phyloP scores from a whole-genome alignment of 2,329 filamentous ascomycete species.

The Exserohilum rostratum region DNA sequence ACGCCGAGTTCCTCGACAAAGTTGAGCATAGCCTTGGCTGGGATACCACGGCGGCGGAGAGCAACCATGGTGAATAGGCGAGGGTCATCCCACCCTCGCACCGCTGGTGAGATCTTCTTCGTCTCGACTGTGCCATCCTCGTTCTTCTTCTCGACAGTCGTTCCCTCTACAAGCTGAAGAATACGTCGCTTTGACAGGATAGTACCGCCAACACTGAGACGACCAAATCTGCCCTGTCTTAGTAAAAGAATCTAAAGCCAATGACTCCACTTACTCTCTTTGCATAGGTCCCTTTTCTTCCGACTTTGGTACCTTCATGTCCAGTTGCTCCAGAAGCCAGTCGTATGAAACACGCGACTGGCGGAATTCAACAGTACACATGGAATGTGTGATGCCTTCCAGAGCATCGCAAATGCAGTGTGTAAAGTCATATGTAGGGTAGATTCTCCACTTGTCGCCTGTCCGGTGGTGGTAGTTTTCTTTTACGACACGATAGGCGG shows the following conservation, averaged over 20 bases:
- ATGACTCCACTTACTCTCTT: slow-evolving; percentile 65
- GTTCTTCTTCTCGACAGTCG: slow-evolving; percentile 52
- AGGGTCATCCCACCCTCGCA: slow-evolving; percentile 90
- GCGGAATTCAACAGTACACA: slow-evolving; percentile 94
- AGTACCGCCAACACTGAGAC: slow-evolving; percentile 80
- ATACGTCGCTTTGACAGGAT: slow-evolving; percentile 88
- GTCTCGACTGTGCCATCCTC: slow-evolving; percentile 50
- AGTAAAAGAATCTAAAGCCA: slow-evolving; percentile 1
- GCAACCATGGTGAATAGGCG: slow-evolving; percentile 86
- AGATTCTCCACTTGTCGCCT: slow-evolving; percentile 85
- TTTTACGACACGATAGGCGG: slow-evolving; percentile 83
- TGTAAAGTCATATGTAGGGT: slow-evolving; percentile 92
- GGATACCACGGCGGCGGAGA: slow-evolving; percentile 81
- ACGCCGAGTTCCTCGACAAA: slow-evolving; percentile 93
- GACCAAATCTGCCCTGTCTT: slow-evolving; percentile 58
- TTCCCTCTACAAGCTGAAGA: slow-evolving; percentile 76
- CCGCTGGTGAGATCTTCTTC: slow-evolving; percentile 57
- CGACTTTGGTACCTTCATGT: slow-evolving; percentile 72
- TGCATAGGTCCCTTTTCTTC: slow-evolving; percentile 75
- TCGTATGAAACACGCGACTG: slow-evolving; percentile 87
- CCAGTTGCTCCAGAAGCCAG: slow-evolving; percentile 81
- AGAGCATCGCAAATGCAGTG: slow-evolving; percentile 92
- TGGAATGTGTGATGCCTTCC: slow-evolving; percentile 86
- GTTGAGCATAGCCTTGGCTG: slow-evolving; percentile 83
- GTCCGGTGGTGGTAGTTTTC: slow-evolving; percentile 78